Evolutionary conservation across 495 filamentous ascomycete species (phyloP).

Genomic region (Penicillium coprophilum): DNA sequence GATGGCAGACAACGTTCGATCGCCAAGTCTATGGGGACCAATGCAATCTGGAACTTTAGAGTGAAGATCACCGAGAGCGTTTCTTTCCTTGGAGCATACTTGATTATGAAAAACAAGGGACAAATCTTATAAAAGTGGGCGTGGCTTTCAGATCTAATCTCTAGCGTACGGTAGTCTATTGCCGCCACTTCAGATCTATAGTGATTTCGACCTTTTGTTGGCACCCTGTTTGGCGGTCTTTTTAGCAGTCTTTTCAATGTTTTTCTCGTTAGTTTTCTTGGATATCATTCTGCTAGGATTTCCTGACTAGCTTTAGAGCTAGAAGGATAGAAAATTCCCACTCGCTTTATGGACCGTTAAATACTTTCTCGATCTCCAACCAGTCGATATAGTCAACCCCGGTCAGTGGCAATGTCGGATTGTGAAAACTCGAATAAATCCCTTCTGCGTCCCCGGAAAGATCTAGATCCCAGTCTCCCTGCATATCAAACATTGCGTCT

Average conservation of each 20-base stretch:
- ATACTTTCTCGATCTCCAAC: slow-evolving; percentile 27
- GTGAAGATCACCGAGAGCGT: background rate
- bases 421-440: slow-evolving; percentile 25
- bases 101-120: too few species aligned
- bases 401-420: slow-evolving; percentile 23
- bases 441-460: slow-evolving; percentile 22
- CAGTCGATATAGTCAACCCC: slow-evolving; percentile 27
- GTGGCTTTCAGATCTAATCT: background rate
- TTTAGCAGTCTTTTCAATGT: too few species aligned
- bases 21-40: background rate
- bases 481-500: slow-evolving; percentile 18
- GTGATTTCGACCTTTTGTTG: too few species aligned
- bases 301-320: too few species aligned
- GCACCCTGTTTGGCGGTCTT: too few species aligned
- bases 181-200: too few species aligned
- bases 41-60: background rate
- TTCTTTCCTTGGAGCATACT: too few species aligned
- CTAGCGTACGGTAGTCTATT: too few species aligned
- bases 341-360: slow-evolving; percentile 10
- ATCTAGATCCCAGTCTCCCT: slow-evolving; percentile 20
- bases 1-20: background rate
- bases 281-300: too few species aligned
- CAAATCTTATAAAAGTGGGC: background rate
- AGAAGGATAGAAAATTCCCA: too few species aligned
- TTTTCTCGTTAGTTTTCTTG: too few species aligned